Evolutionary conservation across 164 flowering plant species (phyloP), one percentile per base, ranked within the genome.

Genomic region (Sedum album): DNA sequence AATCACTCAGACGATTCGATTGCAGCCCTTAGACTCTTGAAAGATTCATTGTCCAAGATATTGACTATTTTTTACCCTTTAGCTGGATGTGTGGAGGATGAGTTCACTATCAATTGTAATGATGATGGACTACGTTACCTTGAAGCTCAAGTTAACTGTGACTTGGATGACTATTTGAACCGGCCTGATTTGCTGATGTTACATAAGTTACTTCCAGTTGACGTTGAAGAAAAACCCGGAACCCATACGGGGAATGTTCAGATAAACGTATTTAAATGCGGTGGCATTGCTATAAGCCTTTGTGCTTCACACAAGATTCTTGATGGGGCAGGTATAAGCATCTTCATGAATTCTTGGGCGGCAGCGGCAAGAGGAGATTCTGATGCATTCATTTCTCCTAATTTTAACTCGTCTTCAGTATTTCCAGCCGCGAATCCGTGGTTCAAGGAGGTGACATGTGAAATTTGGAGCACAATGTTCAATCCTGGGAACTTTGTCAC

Each of bases 21-120:
- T 31, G 21, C 7, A 18, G 41, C 1, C 1, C n/a, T 31, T 2
- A 28, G 13, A 14, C 64, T 23, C n/a, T 66, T 77, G 1, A 75
- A 68, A 67, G 30, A 25, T 31, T 78, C 80, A 8, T 55, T 75
- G 1, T 72, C 80, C 2, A 23, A 73, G 20, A 55, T 73, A 2
- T 31, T 78, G 2, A 38, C 70, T 14, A 55, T 5, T 0, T 79
- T 69, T 66, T 79, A 74, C 69, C 82, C 82, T 2, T 49, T 77
- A 3, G 78, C 82, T 0, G 82, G 82, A 18, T 66, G 55, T 25
- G 36, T 75, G 31, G 68, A 25, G 26, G 75, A 73, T 49, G 21
- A 66, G 2, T 9, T 31, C 23, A 55, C 31, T 9, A 41, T 79
- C 7, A 76, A 74, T 36, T 77, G 80, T n/a, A 68, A 70, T 30